phyloP scores from a whole-genome alignment of 139 green algal genomes.

The Chlamydomonas applanata region DNA sequence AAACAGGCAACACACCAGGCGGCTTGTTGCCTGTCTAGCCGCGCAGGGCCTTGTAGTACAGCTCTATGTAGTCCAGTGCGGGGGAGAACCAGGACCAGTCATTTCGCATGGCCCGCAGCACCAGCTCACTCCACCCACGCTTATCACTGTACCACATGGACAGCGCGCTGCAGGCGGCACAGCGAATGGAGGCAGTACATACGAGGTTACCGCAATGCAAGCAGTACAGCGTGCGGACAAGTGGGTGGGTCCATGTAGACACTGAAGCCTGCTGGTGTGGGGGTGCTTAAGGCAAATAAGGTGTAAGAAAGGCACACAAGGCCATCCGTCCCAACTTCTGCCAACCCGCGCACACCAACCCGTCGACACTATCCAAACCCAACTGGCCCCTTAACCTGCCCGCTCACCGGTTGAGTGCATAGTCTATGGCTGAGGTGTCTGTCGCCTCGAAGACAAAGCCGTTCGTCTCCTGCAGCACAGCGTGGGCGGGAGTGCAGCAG shows the following conservation, averaged over 20 bases:
- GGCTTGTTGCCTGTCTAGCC: no score
- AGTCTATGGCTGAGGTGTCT: slow-evolving; percentile 85
- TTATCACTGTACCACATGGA: slow-evolving; percentile 75
- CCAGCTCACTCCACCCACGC: slow-evolving; percentile 65
- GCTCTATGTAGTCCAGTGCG: slow-evolving; percentile 93
- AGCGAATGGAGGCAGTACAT: not conserved
- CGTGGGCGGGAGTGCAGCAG: not conserved
- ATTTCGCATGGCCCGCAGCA: slow-evolving; percentile 64
- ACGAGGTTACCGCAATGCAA: not conserved
- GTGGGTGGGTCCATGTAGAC: no score
- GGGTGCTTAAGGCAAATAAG: no score
- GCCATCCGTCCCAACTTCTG: no score
- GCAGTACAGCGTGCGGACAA: no score
- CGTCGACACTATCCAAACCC: no score
- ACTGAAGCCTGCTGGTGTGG: no score
- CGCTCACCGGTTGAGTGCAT: slow-evolving; percentile 82
- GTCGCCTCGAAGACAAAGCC: slow-evolving; percentile 92
- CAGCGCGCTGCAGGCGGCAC: slow-evolving; percentile 53
- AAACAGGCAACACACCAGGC: no score
- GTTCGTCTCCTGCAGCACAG: slow-evolving; percentile 55
- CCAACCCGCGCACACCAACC: no score
- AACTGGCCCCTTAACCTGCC: no score
- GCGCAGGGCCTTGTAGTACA: slow-evolving; percentile 84
- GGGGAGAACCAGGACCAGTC: slow-evolving; percentile 95
- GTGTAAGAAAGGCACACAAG: no score